These are phyloP conservation scores for Penicillium brevicompactum DNA, from an alignment of 2,329 filamentous ascomycete species.

Conservation along the genomic window DNA sequence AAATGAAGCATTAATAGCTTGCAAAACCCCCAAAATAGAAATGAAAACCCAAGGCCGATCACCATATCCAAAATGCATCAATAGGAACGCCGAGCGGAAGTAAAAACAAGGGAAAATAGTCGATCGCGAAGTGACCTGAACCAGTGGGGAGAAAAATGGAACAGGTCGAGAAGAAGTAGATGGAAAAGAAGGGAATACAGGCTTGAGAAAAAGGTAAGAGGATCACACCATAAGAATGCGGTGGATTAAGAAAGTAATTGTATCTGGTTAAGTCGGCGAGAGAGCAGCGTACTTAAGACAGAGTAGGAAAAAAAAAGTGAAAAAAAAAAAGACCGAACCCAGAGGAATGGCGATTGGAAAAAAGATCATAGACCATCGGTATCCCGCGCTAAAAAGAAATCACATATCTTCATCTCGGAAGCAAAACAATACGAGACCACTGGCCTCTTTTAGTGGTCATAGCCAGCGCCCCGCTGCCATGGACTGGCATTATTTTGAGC, in stretches of 20 bases:
- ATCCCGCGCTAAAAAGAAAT: slow-evolving; percentile 34
- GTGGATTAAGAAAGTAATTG: slow-evolving; percentile 13
- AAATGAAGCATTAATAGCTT: slow-evolving; percentile 1
- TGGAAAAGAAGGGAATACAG: slow-evolving; percentile 15
- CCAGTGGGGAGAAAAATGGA: neutral
- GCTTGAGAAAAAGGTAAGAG: slow-evolving; percentile 20
- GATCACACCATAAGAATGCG: slow-evolving; percentile 22
- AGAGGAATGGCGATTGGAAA: slow-evolving; percentile 22
- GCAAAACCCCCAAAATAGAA: slow-evolving; percentile 10
- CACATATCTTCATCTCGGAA: slow-evolving; percentile 43
- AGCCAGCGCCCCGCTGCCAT: slow-evolving; percentile 67
- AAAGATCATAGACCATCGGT: slow-evolving; percentile 28
- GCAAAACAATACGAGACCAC: slow-evolving; percentile 24
- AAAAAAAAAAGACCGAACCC: slow-evolving; percentile 23
- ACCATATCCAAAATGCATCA: slow-evolving; percentile 36
- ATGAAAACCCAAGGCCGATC: slow-evolving; percentile 31
- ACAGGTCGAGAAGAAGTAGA: slow-evolving; percentile 12
- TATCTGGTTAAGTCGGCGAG: slow-evolving; percentile 11
- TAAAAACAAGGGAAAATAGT: slow-evolving; percentile 16
- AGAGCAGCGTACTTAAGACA: slow-evolving; percentile 6
- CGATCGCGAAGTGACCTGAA: slow-evolving; percentile 4
- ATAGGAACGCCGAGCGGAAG: slow-evolving; percentile 32
- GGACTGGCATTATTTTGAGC: slow-evolving; percentile 60
- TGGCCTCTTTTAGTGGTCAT: slow-evolving; percentile 54
- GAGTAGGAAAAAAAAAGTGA: slow-evolving; percentile 3